Percentiles rank a stretch among this genome's conserved stretches.
Evolutionary conservation across 441 rosid genomes (phyloP).

Genomic region (Populus tomentosa): DNA sequence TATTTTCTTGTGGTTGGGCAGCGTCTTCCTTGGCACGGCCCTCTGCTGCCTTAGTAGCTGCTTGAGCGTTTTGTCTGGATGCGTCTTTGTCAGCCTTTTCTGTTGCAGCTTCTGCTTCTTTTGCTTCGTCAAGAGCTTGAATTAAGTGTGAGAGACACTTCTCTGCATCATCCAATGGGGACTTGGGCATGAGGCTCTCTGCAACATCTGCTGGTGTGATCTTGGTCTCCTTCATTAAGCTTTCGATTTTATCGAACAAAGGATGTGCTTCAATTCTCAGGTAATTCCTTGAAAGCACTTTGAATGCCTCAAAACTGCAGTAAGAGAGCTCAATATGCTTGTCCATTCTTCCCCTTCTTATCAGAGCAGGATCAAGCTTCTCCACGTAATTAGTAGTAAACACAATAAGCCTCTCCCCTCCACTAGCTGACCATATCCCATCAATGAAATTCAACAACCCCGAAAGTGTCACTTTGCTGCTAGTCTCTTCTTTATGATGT

Average conservation of each 20-base stretch:
- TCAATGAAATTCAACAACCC: slow-evolving; percentile 74
- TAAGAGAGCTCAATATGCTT: slow-evolving; percentile 68
- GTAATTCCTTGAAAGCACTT: slow-evolving; percentile 59
- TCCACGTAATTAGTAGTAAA: slow-evolving; percentile 60
- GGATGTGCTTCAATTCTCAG: slow-evolving; percentile 43
- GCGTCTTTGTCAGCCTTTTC: slow-evolving; percentile 21
- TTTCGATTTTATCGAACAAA: slow-evolving; percentile 26
- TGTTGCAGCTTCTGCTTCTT: slow-evolving; percentile 31
- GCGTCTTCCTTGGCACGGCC: slow-evolving; percentile 13
- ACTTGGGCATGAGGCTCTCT: slow-evolving; percentile 70
- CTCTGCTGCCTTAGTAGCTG: background rate
- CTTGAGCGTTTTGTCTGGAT: slow-evolving; percentile 10
- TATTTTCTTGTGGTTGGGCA: background rate
- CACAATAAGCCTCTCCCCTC: slow-evolving; percentile 61
- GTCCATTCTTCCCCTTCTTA: slow-evolving; percentile 79
- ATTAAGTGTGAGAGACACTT: slow-evolving; percentile 46
- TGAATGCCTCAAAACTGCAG: slow-evolving; percentile 58
- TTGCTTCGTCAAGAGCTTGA: slow-evolving; percentile 39
- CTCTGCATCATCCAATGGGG: slow-evolving; percentile 34
- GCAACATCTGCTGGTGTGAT: slow-evolving; percentile 76
- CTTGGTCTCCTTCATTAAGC: slow-evolving; percentile 38
- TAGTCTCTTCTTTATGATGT: slow-evolving; percentile 33
- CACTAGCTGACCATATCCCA: slow-evolving; percentile 78
- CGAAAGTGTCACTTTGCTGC: slow-evolving; percentile 58
- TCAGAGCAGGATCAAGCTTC: slow-evolving; percentile 67